These are phyloP conservation scores for Houttuynia cordata DNA, from an alignment of 164 flowering plant genomes.

Conservation along the genomic window DNA sequence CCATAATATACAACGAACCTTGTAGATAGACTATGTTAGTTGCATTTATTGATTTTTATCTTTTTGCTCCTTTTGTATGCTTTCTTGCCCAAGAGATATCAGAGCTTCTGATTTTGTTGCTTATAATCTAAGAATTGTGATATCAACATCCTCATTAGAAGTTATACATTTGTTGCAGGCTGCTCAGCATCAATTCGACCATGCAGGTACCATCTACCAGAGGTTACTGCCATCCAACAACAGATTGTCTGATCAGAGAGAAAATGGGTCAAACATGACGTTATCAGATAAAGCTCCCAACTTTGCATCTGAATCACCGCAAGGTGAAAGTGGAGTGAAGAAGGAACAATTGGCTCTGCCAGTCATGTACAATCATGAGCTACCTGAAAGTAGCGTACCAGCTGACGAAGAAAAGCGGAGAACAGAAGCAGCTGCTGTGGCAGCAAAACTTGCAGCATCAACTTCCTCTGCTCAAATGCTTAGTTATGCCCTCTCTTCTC, in stretches of 20 bases:
- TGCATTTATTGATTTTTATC: background rate
- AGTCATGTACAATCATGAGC: constrained; percentile 36
- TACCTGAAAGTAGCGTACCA: constrained; percentile 24
- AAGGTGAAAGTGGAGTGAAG: constrained; percentile 16
- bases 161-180: constrained; percentile 24
- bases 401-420: constrained; percentile 53
- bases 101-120: too few species aligned
- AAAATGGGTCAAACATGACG: constrained; percentile 25
- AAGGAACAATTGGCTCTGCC: constrained; percentile 44
- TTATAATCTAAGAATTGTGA: too few species aligned
- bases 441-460: constrained; percentile 82
- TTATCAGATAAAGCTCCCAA: constrained; percentile 19
- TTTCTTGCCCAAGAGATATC: background rate
- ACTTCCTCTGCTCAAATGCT: constrained; percentile 95
- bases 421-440: constrained; percentile 86
- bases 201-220: constrained; percentile 28
- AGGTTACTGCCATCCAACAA: constrained; percentile 21
- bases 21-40: too few species aligned
- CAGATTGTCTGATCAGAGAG: constrained; percentile 26
- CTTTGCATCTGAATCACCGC: constrained; percentile 14
- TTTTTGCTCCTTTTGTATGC: background rate
- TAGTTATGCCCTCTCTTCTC: constrained; percentile 71
- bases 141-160: background rate
- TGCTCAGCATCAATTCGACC: constrained; percentile 49
- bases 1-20: too few species aligned